A percentile compares a stretch with the other conserved stretches of the same genome.
These are phyloP conservation scores for Pelargonium exstipulatum DNA, from an alignment of 441 rosid genomes.

Conservation along the genomic window DNA sequence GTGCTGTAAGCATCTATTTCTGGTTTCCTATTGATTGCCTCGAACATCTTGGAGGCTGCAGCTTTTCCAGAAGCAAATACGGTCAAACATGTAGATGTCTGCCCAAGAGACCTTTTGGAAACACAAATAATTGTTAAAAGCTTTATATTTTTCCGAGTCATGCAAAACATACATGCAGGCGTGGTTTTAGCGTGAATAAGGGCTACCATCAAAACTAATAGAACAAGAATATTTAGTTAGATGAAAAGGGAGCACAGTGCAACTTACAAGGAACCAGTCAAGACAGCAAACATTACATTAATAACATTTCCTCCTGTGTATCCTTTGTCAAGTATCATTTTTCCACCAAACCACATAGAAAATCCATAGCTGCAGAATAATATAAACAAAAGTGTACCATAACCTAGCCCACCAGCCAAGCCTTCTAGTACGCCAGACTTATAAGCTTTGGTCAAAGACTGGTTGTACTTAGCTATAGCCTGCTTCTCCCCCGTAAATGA, in stretches of 20 bases:
- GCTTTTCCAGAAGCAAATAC: constrained; percentile 64
- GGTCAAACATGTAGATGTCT: constrained; percentile 54
- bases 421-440: constrained; percentile 48
- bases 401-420: constrained; percentile 49
- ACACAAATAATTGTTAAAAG: not conserved
- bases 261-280: constrained; percentile 63
- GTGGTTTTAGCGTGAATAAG: constrained; percentile 14
- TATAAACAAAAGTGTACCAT: constrained; percentile 39
- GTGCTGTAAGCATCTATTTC: constrained; percentile 54
- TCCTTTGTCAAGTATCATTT: constrained; percentile 43
- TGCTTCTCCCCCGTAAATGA: constrained; percentile 66
- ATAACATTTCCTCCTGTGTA: constrained; percentile 62
- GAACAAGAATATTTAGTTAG: not conserved
- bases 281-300: constrained; percentile 44
- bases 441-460: constrained; percentile 53
- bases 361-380: constrained; percentile 48
- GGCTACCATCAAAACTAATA: not conserved
- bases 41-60: constrained; percentile 79
- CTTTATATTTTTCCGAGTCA: not conserved
- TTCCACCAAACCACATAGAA: constrained; percentile 53
- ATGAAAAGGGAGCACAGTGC: not conserved
- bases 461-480: constrained; percentile 48
- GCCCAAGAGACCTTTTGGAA: constrained; percentile 53
- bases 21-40: constrained; percentile 53
- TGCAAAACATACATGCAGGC: constrained; percentile 34